A percentile compares a stretch with the other conserved stretches of the same genome.
Evolutionary conservation across 352 stramenopile species (phyloP).

Genomic region (Phytophthora tubulina): DNA sequence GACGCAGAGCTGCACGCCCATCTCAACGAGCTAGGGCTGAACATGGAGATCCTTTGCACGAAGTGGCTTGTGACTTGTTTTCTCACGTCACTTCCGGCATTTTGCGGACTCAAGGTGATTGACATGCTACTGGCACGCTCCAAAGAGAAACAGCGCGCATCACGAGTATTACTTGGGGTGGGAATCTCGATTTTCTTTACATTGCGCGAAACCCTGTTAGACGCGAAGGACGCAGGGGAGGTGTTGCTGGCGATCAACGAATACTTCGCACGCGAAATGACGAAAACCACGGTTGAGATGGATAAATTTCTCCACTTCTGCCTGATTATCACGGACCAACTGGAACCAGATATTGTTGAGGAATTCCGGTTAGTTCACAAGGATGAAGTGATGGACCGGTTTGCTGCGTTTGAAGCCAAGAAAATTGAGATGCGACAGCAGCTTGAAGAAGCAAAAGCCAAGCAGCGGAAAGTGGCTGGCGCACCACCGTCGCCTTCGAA

Average conservation of each 20-base stretch:
- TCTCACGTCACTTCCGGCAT: conserved; percentile 74
- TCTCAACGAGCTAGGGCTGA: conserved; percentile 77
- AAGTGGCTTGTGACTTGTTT: conserved; percentile 92
- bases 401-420: conserved; percentile 82
- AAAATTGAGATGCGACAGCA: conserved; percentile 90
- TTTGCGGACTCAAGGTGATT: conserved; percentile 81
- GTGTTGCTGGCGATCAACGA: conserved; percentile 83
- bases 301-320: conserved; percentile 76
- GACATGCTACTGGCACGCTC: conserved; percentile 79
- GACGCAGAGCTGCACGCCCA: conserved; percentile 77
- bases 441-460: conserved; percentile 73
- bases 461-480: conserved; percentile 48
- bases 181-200: conserved; percentile 86
- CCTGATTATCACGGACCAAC: conserved; percentile 71
- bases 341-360: conserved; percentile 77
- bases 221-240: conserved; percentile 81
- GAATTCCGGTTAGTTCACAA: conserved; percentile 81
- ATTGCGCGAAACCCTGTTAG: conserved; percentile 61
- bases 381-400: conserved; percentile 85
- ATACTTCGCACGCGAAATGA: conserved; percentile 78
- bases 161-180: conserved; percentile 74
- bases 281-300: conserved; percentile 75
- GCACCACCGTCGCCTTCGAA: conserved; percentile 70
- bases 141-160: conserved; percentile 72
- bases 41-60: conserved; percentile 91